Base-by-base conservation (phyloP, 352 stramenopile genomes). In the Pythium angustatum region DNA sequence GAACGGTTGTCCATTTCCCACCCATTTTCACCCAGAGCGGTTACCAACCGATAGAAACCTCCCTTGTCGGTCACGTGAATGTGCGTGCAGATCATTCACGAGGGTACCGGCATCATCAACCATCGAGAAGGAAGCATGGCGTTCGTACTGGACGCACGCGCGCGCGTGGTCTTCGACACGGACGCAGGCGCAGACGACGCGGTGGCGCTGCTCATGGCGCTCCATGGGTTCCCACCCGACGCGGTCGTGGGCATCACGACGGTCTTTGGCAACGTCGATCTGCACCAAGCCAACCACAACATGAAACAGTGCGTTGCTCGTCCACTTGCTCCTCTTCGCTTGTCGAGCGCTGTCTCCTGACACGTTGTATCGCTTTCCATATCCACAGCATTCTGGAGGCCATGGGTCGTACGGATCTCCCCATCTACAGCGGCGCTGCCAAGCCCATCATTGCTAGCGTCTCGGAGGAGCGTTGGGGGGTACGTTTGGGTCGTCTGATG, bases 261-360 rank as follows among this genome's bases (percentile, higher is more conserved):
- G 19, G 81, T 94, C 59, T 93, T 92, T 36, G 86, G 86, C 48
- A 94, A 94, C 64, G 86, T 94, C 36, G 76, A 90, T 55, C 49
- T 94, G 45, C 79, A 84, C 51, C 86, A 93, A 70, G 84, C 83
- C 51, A 88, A 85, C 65, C 84, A 94, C 76, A 94, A 94, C 69
- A 78, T 91, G 17, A 72, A 72, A 27, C 79, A 93, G 85, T 94
- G 64, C 56, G 79, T 58, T 11, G 3, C 14, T 17, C 19, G 17
- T 8, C 2, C 26, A n/a, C 19, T 34, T 21, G 19, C 31, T 33
- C 38, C 12, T 12, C 14, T 45, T 22, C 12, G n/a, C n/a, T n/a
- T n/a, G n/a, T n/a, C n/a, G n/a, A n/a, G n/a, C n/a, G n/a, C n/a
- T n/a, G n/a, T n/a, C n/a, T n/a, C n/a, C n/a, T n/a, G n/a, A n/a